phyloP scores from a whole-genome alignment of 345 rosid species.

The Heritiera littoralis region DNA sequence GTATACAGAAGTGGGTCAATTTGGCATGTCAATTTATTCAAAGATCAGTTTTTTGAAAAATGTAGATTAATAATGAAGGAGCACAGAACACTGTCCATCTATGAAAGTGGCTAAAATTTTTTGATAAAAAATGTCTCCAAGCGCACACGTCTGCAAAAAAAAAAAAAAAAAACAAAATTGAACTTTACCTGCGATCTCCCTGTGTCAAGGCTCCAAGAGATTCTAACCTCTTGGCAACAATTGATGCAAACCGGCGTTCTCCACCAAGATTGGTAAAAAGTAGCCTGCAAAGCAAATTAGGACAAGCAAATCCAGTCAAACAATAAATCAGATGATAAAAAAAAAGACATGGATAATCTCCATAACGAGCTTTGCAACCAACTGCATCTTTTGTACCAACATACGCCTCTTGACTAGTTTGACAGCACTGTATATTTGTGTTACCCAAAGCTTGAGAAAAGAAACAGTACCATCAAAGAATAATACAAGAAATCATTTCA shows the following conservation, averaged over 20 bases:
- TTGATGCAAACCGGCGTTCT: constrained; percentile 98
- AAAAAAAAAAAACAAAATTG: background rate
- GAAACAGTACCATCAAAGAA: constrained; percentile 12
- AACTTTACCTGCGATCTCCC: constrained; percentile 89
- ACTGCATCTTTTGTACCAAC: background rate
- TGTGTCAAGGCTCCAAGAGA: constrained; percentile 98
- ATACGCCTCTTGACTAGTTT: constrained; percentile 3
- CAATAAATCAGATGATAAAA: constrained; percentile 11
- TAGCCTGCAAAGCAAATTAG: constrained; percentile 48
- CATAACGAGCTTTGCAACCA: background rate
- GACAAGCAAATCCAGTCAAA: constrained; percentile 21
- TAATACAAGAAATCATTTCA: constrained; percentile 1
- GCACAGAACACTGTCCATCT: background rate
- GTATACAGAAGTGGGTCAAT: background rate
- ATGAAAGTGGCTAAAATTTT: background rate
- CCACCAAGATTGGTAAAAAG: constrained; percentile 95
- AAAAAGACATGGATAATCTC: background rate
- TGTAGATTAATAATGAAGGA: background rate
- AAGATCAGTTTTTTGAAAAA: background rate
- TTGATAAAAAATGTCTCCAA: background rate
- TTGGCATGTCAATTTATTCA: constrained; percentile 6
- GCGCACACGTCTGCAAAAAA: background rate
- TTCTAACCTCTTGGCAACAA: constrained; percentile 96
- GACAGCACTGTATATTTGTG: background rate
- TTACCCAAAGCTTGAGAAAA: background rate